Evolutionary conservation across 2,329 filamentous ascomycete species (phyloP).

Genomic region (Fusarium paranaense): DNA sequence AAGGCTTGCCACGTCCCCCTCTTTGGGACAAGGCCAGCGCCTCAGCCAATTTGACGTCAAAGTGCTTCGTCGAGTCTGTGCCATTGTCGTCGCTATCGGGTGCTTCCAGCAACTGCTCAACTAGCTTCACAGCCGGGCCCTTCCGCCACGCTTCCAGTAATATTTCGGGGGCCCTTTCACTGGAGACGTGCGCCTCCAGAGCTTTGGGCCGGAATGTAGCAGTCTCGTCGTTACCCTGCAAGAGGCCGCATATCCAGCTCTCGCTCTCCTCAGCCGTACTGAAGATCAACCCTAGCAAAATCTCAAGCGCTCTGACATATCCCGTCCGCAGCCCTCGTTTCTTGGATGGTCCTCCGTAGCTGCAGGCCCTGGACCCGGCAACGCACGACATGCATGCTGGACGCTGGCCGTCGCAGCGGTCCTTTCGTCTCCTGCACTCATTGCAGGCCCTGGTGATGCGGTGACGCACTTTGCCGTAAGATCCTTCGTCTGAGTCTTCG

Average conservation of each 20-base stretch:
- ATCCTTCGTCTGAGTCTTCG: neutral
- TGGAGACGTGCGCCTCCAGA: neutral
- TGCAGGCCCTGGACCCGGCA: neutral
- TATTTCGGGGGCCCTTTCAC: neutral
- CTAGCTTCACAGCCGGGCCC: neutral
- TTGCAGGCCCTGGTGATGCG: constrained; percentile 18
- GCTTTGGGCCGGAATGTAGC: neutral
- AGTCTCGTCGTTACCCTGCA: neutral
- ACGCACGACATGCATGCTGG: constrained; percentile 13
- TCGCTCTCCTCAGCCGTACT: constrained; percentile 11
- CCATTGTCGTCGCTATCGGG: constrained; percentile 13
- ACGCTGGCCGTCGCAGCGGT: constrained; percentile 22
- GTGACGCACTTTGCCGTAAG: neutral
- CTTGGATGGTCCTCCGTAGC: constrained; percentile 16
- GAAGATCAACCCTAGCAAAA: constrained; percentile 13
- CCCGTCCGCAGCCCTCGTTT: constrained; percentile 24
- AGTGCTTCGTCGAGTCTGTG: neutral
- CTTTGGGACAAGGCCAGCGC: neutral
- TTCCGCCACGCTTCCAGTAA: constrained; percentile 8
- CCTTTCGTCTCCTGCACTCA: constrained; percentile 24
- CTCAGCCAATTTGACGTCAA: constrained; percentile 4
- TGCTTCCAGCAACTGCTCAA: neutral
- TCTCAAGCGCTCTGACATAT: constrained; percentile 23
- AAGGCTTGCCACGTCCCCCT: no score
- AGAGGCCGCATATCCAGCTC: constrained; percentile 6